Base-by-base conservation (phyloP, 2,329 filamentous ascomycete genomes). In the Raffaelea albimanens region DNA sequence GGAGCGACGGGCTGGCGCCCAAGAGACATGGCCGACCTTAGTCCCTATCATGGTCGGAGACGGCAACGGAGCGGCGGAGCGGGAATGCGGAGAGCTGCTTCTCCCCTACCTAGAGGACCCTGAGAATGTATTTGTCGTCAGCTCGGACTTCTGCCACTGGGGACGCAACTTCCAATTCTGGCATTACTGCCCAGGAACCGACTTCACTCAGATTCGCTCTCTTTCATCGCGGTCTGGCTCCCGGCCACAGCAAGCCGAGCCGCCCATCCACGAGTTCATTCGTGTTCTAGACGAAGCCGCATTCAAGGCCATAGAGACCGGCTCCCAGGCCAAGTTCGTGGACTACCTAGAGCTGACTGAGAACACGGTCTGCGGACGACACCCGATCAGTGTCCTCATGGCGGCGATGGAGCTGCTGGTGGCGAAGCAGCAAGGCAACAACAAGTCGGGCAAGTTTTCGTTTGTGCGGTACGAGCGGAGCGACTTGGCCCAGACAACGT, bases 131-230 rank as follows among this genome's bases (percentile, higher is more conserved):
- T 96, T 97, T 61, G 76, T 98, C 51, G 76, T 97, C 53, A 93
- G 86, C 63, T 95, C 89, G 1, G 93, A 98, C 63, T 98, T 98
- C 63, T 96, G 91, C 54, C 93, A 98, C 65, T 98, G 93, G 93
- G 93, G 93, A 11, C 57, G 71, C 0, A 76, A 87, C 43, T 98
- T 96, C 64, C 71, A 76, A 47, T 98, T 97, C 64, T 87, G 82
- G 23, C 84, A 84, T 50, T 95, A 96, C 62, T 75, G 80, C 29
- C 68, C 77, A 50, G 50, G 75, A 52, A 47, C 71, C 54, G 58
- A 62, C 59, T 33, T 67, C 2, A 70, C 21, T 55, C 63, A 59
- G 52, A 65, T 68, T 59, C 70, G 53, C 53, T 68, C 59, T 20
- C 68, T 69, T 33, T 48, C 52, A 21, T 20, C 55, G 13, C 51